Evolutionary conservation across 2,329 filamentous ascomycete species (phyloP).

Genomic region (Aphanoascus verrucosus): DNA sequence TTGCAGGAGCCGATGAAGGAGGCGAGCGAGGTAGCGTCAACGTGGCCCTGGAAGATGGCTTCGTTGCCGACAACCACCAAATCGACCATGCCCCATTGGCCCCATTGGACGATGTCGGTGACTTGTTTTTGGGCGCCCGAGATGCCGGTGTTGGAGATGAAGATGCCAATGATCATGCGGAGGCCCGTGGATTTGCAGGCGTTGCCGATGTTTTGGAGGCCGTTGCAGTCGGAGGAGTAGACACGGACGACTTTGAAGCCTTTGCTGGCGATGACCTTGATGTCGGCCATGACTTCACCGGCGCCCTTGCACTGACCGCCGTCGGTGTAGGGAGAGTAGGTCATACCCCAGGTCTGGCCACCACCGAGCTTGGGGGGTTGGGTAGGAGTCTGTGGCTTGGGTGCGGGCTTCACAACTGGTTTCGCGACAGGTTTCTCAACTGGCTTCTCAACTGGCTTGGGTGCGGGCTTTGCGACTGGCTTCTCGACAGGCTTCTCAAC

Average conservation of each 20-base stretch:
- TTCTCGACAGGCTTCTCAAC: no score
- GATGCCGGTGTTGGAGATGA: slow-evolving; percentile 55
- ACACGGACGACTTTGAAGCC: slow-evolving; percentile 66
- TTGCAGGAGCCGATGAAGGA: slow-evolving; percentile 60
- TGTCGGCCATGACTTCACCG: slow-evolving; percentile 48
- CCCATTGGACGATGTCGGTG: slow-evolving; percentile 57
- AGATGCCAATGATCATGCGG: slow-evolving; percentile 78
- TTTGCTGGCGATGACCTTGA: slow-evolving; percentile 50
- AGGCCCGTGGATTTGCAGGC: slow-evolving; percentile 58
- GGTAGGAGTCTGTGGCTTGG: slow-evolving; percentile 16
- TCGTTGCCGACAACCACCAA: slow-evolving; percentile 87
- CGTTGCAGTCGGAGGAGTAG: slow-evolving; percentile 86
- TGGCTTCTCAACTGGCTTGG: no score
- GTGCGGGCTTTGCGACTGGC: no score
- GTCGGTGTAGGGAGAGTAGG: slow-evolving; percentile 64
- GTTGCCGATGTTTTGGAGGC: slow-evolving; percentile 61
- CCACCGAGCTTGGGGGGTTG: slow-evolving; percentile 19
- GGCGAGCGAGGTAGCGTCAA: slow-evolving; percentile 53
- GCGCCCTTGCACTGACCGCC: slow-evolving; percentile 53
- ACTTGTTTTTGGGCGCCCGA: slow-evolving; percentile 63
- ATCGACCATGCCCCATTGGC: slow-evolving; percentile 61
- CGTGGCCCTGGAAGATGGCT: slow-evolving; percentile 65
- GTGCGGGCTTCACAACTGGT: background rate
- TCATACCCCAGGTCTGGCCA: slow-evolving; percentile 56
- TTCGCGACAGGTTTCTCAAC: no score